Conservation (phyloP, 2,329 filamentous ascomycete genomes). For the Pseudofabraea citricarpa region DNA sequence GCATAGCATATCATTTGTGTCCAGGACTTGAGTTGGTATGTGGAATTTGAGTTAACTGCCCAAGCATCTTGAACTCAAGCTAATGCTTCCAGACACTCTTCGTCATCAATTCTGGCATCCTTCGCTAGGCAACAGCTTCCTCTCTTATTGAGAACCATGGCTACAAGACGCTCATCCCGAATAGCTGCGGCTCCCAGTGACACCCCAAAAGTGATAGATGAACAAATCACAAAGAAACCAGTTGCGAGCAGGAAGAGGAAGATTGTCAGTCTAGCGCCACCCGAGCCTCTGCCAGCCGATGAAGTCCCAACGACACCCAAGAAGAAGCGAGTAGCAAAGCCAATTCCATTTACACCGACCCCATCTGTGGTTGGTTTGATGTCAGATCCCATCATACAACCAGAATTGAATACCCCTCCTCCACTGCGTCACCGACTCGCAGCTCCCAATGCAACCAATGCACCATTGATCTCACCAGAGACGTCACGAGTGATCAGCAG, state of each 20-base stretch:
- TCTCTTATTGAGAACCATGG: slow-evolving; percentile 17
- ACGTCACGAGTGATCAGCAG: slow-evolving; percentile 57
- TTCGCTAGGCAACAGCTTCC: slow-evolving; percentile 14
- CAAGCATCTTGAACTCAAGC: neutral
- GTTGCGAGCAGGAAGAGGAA: slow-evolving; percentile 22
- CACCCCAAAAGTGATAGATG: neutral
- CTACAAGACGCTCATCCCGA: slow-evolving; percentile 22
- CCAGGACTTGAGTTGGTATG: no score
- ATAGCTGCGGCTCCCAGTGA: slow-evolving; percentile 13
- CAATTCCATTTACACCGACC: slow-evolving; percentile 40
- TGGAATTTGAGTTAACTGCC: no score
- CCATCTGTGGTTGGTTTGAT: slow-evolving; percentile 43
- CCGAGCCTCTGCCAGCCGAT: slow-evolving; percentile 5
- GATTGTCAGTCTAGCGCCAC: slow-evolving; percentile 12
- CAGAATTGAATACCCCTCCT: slow-evolving; percentile 26
- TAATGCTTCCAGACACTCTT: slow-evolving; percentile 1
- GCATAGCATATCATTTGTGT: no score
- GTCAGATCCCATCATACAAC: slow-evolving; percentile 35
- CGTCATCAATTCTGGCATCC: no score
- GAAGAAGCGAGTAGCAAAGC: slow-evolving; percentile 13
- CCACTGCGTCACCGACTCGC: slow-evolving; percentile 46
- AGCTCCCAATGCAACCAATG: slow-evolving; percentile 62
- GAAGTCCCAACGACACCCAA: slow-evolving; percentile 22
- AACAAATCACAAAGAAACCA: slow-evolving; percentile 7
- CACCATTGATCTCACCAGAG: slow-evolving; percentile 65